These are phyloP conservation scores for Noccaea caerulescens DNA, from an alignment of 345 rosid genomes.

Conservation along the genomic window DNA sequence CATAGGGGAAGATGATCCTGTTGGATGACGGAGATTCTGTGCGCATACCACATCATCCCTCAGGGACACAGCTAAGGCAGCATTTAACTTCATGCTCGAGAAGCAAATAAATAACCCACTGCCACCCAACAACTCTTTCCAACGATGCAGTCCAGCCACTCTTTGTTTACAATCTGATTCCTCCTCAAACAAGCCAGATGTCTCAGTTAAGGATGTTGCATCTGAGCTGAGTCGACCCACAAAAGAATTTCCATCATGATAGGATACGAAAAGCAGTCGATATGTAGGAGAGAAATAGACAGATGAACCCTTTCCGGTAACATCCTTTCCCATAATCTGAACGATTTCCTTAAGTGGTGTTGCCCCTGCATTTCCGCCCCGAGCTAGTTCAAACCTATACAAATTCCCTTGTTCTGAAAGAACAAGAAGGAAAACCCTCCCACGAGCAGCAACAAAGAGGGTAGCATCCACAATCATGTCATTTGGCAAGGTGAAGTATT, in stretches of 20 bases:
- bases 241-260: slow-evolving; percentile 85
- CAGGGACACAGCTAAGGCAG: slow-evolving; percentile 72
- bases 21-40: slow-evolving; percentile 82
- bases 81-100: slow-evolving; percentile 73
- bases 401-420: slow-evolving; percentile 84
- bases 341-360: slow-evolving; percentile 81
- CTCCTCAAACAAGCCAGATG: slow-evolving; percentile 73
- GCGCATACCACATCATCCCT: slow-evolving; percentile 65
- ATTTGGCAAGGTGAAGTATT: slow-evolving; percentile 84
- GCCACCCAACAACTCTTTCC: slow-evolving; percentile 84
- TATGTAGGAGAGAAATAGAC: slow-evolving; percentile 78
- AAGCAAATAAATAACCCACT: slow-evolving; percentile 83
- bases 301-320: slow-evolving; percentile 78
- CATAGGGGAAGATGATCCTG: slow-evolving; percentile 76
- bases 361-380: slow-evolving; percentile 81
- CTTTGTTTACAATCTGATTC: slow-evolving; percentile 72
- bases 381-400: slow-evolving; percentile 75
- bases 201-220: slow-evolving; percentile 67
- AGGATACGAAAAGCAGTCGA: slow-evolving; percentile 78
- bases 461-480: slow-evolving; percentile 88
- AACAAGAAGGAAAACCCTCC: slow-evolving; percentile 79
- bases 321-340: slow-evolving; percentile 63
- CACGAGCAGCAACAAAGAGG: slow-evolving; percentile 77
- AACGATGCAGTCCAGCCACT: slow-evolving; percentile 85
- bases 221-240: slow-evolving; percentile 72